A percentile compares a stretch with the other conserved stretches of the same genome.
Evolutionary conservation across 1,284 basidiomycete species (phyloP).

Genomic region (Malassezia yamatoensis): DNA sequence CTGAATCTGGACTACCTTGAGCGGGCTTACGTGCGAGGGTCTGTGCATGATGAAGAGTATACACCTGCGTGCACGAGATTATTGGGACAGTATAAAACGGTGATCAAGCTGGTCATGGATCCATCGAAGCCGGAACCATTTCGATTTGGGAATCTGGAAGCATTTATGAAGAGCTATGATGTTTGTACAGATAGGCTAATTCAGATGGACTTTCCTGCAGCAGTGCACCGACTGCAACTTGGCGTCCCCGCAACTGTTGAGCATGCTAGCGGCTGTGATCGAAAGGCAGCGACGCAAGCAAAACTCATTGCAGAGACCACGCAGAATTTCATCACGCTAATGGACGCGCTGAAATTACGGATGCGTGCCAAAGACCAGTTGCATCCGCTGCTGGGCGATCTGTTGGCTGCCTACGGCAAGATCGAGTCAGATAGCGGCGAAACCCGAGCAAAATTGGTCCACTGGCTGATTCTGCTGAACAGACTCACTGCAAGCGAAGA

Average conservation of each 20-base stretch:
- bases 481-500: slow-evolving; percentile 95
- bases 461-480: slow-evolving; percentile 92
- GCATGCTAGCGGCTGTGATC: slow-evolving; percentile 58
- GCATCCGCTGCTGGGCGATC: slow-evolving; percentile 84
- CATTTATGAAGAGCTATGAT: slow-evolving; percentile 81
- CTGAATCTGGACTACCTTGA: slow-evolving; percentile 88
- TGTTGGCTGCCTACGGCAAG: slow-evolving; percentile 61
- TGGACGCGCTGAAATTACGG: slow-evolving; percentile 89
- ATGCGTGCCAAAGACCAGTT: slow-evolving; percentile 91
- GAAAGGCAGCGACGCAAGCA: slow-evolving; percentile 58
- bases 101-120: slow-evolving; percentile 80
- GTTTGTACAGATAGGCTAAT: slow-evolving; percentile 51
- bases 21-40: slow-evolving; percentile 80
- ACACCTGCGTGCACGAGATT: slow-evolving; percentile 86
- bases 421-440: slow-evolving; percentile 79
- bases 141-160: slow-evolving; percentile 29
- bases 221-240: slow-evolving; percentile 74
- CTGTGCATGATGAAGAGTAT: slow-evolving; percentile 76
- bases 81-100: slow-evolving; percentile 90
- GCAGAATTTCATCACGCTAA: slow-evolving; percentile 89
- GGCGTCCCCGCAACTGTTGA: slow-evolving; percentile 95
- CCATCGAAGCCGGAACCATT: slow-evolving; percentile 54
- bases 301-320: slow-evolving; percentile 99
- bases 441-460: slow-evolving; percentile 79
- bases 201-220: slow-evolving; percentile 84